Evolutionary conservation across 2,329 filamentous ascomycete genomes (phyloP).

Genomic region (Endoconidiophora polonica): DNA sequence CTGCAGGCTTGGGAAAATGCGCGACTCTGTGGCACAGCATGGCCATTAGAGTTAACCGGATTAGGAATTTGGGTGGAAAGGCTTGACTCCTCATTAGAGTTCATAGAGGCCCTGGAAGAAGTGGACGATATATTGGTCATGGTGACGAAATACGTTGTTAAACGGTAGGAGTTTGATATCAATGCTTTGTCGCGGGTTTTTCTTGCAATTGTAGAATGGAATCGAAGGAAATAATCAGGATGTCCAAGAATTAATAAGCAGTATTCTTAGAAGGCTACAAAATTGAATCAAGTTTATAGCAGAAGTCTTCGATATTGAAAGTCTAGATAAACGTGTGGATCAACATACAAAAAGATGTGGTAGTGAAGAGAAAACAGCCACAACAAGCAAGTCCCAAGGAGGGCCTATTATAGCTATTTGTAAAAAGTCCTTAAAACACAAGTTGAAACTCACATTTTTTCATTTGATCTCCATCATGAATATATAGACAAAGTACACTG

Average conservation of each 20-base stretch:
- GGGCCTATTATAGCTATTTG: no score
- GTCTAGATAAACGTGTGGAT: no score
- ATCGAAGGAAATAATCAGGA: not conserved
- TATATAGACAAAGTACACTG: no score
- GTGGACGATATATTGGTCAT: conserved; percentile 2
- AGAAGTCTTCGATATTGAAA: no score
- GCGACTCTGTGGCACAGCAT: conserved; percentile 22
- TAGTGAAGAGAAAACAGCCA: no score
- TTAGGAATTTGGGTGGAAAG: not conserved
- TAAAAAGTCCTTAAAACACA: no score
- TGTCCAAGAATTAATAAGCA: not conserved
- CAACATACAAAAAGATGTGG: no score
- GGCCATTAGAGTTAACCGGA: conserved; percentile 7
- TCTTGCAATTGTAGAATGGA: not conserved
- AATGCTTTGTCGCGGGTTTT: not conserved
- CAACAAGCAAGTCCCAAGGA: no score
- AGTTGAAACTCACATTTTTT: not conserved
- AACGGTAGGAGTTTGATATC: not conserved
- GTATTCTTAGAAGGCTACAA: not conserved
- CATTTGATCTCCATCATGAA: not conserved
- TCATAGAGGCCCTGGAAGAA: not conserved
- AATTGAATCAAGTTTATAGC: no score
- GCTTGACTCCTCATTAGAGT: not conserved
- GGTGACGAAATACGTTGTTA: conserved; percentile 11
- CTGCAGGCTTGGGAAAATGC: conserved; percentile 25